Evolutionary conservation across 2,329 filamentous ascomycete genomes (phyloP).

Genomic region (Penicillium sp.): DNA sequence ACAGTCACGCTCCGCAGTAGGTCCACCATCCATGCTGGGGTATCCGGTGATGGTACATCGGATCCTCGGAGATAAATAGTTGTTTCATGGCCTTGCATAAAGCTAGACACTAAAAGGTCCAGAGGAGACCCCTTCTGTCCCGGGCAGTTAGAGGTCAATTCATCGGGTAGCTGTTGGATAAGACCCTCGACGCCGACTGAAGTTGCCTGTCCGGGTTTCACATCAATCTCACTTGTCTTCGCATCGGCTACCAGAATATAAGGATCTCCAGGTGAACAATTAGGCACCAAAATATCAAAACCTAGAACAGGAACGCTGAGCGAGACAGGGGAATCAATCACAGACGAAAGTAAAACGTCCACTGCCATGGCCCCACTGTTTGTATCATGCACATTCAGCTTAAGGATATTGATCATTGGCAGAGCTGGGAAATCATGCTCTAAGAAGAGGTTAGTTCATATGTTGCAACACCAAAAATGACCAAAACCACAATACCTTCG

Average conservation of each 20-base stretch:
- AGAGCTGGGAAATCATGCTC: conserved; percentile 68
- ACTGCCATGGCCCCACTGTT: conserved; percentile 69
- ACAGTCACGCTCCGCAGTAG: conserved; percentile 79
- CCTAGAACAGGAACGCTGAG: conserved; percentile 74
- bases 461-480: neutral
- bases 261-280: conserved; percentile 69
- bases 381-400: conserved; percentile 75
- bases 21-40: conserved; percentile 79
- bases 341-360: conserved; percentile 69
- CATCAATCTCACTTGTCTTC: conserved; percentile 62
- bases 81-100: conserved; percentile 75
- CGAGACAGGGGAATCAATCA: conserved; percentile 76
- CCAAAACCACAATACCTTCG: conserved; percentile 67
- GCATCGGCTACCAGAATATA: conserved; percentile 78
- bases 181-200: conserved; percentile 68
- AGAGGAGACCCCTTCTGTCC: conserved; percentile 76
- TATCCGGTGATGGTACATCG: conserved; percentile 61
- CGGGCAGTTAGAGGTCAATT: conserved; percentile 72
- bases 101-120: conserved; percentile 75
- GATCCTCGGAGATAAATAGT: conserved; percentile 82
- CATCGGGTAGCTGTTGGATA: conserved; percentile 70
- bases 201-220: conserved; percentile 68
- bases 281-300: conserved; percentile 82
- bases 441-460: conserved; percentile 33
- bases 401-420: conserved; percentile 78